These are phyloP conservation scores for Citrus reticulata DNA, from an alignment of 345 rosid genomes.

Conservation along the genomic window DNA sequence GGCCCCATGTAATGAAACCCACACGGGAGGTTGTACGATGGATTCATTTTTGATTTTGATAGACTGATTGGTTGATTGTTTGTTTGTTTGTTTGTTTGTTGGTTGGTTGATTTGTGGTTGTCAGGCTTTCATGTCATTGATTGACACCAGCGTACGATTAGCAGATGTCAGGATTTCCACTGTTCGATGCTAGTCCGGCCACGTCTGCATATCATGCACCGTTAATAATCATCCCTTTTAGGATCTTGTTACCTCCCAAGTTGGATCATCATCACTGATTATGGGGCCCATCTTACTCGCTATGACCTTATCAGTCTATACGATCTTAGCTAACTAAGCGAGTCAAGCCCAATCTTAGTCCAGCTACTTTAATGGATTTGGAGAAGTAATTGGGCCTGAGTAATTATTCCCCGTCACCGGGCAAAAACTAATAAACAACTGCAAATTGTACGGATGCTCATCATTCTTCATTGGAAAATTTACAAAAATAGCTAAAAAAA, in stretches of 20 bases:
- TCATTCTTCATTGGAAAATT: too few species aligned
- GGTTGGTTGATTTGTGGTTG: background rate
- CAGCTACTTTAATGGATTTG: too few species aligned
- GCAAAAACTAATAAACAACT: too few species aligned
- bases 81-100: background rate
- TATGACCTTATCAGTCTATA: too few species aligned
- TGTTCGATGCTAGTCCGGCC: constrained; percentile 18
- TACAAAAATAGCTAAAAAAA: too few species aligned
- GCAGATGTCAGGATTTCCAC: background rate
- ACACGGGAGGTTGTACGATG: background rate
- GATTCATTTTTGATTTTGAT: background rate
- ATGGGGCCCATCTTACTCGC: background rate
- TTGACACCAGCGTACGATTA: background rate
- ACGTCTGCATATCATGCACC: constrained; percentile 25
- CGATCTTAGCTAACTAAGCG: too few species aligned
- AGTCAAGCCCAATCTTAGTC: too few species aligned
- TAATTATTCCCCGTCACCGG: background rate
- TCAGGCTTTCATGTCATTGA: background rate
- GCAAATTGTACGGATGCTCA: too few species aligned
- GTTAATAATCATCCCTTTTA: background rate
- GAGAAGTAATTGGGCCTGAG: background rate
- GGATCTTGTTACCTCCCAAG: background rate
- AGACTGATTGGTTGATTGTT: background rate
- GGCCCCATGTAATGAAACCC: background rate
- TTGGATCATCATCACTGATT: background rate